Percentiles rank a stretch among this genome's conserved stretches.
These are phyloP conservation scores for Claviceps pazoutovae DNA, from an alignment of 2,329 filamentous ascomycete genomes.

Conservation along the genomic window DNA sequence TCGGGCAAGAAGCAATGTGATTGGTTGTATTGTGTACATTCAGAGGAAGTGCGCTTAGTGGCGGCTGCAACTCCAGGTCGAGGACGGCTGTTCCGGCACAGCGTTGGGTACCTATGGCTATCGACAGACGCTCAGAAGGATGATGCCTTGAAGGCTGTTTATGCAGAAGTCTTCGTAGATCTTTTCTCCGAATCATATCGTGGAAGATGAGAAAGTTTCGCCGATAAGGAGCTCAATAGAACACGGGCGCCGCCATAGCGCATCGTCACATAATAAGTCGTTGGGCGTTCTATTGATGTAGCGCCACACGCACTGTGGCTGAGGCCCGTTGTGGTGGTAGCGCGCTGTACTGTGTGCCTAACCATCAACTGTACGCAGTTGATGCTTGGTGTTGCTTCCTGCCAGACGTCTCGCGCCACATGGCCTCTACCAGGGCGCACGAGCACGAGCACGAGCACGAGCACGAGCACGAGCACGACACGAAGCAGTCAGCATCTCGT, in stretches of 20 bases:
- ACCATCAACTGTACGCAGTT: too few species aligned
- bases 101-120: not conserved
- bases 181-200: too few species aligned
- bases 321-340: too few species aligned
- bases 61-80: not conserved
- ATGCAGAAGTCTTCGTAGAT: not conserved
- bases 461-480: not conserved
- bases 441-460: not conserved
- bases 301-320: not conserved
- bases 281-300: not conserved
- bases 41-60: too few species aligned
- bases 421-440: conserved; percentile 3
- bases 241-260: not conserved
- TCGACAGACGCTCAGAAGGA: not conserved
- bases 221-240: not conserved
- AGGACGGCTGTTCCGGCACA: not conserved
- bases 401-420: conserved; percentile 6
- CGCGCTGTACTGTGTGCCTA: too few species aligned
- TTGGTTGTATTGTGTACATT: too few species aligned
- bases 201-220: too few species aligned
- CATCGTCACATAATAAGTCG: too few species aligned
- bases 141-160: not conserved
- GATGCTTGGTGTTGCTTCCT: too few species aligned
- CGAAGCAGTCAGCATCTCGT: not conserved
- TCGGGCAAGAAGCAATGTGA: too few species aligned